Evolutionary conservation across 2,329 filamentous ascomycete species (phyloP).

Genomic region (Aspergillus jensenii): DNA sequence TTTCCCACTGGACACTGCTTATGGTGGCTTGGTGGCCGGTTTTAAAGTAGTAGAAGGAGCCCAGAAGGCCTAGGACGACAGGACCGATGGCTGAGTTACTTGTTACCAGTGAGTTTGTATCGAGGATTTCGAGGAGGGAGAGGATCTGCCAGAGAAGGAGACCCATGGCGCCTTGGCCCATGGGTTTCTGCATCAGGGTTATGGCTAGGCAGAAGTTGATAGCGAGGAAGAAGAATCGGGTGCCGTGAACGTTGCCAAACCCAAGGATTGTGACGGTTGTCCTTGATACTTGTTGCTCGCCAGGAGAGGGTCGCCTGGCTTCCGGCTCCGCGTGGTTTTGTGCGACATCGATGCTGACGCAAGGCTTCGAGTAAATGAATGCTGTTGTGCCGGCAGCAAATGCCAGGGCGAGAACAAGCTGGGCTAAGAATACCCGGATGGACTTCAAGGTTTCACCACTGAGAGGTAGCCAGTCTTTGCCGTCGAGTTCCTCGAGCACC

Average conservation of each 20-base stretch:
- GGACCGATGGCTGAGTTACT: constrained; percentile 72
- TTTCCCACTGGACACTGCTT: constrained; percentile 91
- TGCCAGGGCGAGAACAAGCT: constrained; percentile 74
- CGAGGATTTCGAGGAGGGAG: constrained; percentile 66
- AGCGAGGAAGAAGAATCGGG: constrained; percentile 81
- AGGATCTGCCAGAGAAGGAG: constrained; percentile 87
- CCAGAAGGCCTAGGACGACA: constrained; percentile 79
- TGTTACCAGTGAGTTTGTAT: constrained; percentile 61
- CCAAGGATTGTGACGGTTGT: constrained; percentile 74
- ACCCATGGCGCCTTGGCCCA: constrained; percentile 82
- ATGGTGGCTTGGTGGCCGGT: constrained; percentile 92
- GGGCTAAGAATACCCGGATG: constrained; percentile 73
- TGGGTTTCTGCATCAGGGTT: constrained; percentile 84
- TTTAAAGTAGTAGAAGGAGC: constrained; percentile 95
- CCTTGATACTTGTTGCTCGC: constrained; percentile 31
- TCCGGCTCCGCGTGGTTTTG: constrained; percentile 44
- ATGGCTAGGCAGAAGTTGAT: constrained; percentile 75
- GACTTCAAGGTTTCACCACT: constrained; percentile 67
- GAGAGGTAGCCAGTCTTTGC: constrained; percentile 74
- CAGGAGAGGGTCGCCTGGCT: constrained; percentile 40
- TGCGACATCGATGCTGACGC: constrained; percentile 68
- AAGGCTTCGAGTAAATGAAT: constrained; percentile 82
- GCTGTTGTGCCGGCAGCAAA: constrained; percentile 81
- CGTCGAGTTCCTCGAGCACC: constrained; percentile 82
- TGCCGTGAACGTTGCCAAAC: constrained; percentile 90